Conservation (phyloP, 345 rosid genomes). For the Odontarrhena argentea region DNA sequence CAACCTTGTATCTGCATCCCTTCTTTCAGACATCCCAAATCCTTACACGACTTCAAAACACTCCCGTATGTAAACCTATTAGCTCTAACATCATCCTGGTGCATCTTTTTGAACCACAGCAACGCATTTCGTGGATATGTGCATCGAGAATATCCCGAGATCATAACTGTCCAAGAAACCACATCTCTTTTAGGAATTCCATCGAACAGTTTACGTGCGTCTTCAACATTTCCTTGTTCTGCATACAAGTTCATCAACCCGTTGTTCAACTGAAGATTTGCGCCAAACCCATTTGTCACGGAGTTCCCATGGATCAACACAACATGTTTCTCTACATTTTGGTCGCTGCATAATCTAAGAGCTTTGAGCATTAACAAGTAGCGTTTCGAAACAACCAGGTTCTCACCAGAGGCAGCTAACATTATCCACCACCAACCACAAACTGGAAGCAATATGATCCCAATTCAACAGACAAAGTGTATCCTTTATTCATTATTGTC, state of each 20-base stretch:
- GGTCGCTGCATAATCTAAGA: constrained; percentile 45
- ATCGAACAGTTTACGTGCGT: constrained; percentile 61
- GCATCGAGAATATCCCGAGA: constrained; percentile 50
- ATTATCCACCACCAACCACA: constrained; percentile 12
- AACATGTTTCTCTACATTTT: constrained; percentile 33
- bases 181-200: constrained; percentile 59
- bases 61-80: constrained; percentile 60
- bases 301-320: constrained; percentile 48
- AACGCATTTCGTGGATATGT: constrained; percentile 44
- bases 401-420: constrained; percentile 27
- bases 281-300: constrained; percentile 48
- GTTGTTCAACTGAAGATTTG: constrained; percentile 48
- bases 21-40: constrained; percentile 42
- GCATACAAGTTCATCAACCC: constrained; percentile 45
- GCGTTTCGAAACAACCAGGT: constrained; percentile 8
- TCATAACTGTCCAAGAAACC: constrained; percentile 71
- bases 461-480: neutral
- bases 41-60: constrained; percentile 52
- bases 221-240: constrained; percentile 39
- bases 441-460: neutral
- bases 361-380: constrained; percentile 33
- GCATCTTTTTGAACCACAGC: constrained; percentile 52
- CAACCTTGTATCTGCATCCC: constrained; percentile 73
- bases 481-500: neutral
- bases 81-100: constrained; percentile 41